These are phyloP conservation scores for Spencermartinsiella europaea DNA, from an alignment of 805 yeast genomes.

Conservation along the genomic window DNA sequence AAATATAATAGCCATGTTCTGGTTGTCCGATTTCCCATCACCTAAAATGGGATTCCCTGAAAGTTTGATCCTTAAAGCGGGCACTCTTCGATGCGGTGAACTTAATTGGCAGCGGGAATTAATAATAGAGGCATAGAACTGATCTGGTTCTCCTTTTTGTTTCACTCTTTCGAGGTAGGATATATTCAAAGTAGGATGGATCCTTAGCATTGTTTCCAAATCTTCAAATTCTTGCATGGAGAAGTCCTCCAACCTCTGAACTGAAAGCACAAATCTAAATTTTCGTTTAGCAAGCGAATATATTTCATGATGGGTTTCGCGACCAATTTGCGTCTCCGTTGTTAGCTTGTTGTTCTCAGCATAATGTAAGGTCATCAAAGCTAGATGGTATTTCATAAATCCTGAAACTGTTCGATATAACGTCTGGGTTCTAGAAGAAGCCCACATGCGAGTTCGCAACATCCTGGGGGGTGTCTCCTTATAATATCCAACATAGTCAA, in stretches of 20 bases:
- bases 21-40: conserved; percentile 95
- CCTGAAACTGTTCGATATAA: conserved; percentile 79
- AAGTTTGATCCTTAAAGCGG: conserved; percentile 59
- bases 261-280: conserved; percentile 73
- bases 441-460: conserved; percentile 78
- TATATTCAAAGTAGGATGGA: conserved; percentile 72
- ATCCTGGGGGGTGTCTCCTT: conserved; percentile 57
- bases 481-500: conserved; percentile 62
- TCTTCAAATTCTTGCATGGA: conserved; percentile 72
- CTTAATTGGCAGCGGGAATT: conserved; percentile 54
- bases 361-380: conserved; percentile 60
- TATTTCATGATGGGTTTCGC: conserved; percentile 50
- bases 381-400: conserved; percentile 69
- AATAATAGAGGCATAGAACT: conserved; percentile 35
- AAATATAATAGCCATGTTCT: conserved; percentile 79
- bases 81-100: conserved; percentile 56
- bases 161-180: conserved; percentile 15
- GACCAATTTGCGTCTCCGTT: conserved; percentile 4
- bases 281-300: conserved; percentile 47
- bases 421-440: conserved; percentile 78
- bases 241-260: conserved; percentile 77
- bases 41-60: conserved; percentile 95
- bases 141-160: background rate
- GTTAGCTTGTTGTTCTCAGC: conserved; percentile 42
- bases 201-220: conserved; percentile 74